Base-by-base conservation (phyloP, 176 grass and related monocot species). In the Lolium perenne region DNA sequence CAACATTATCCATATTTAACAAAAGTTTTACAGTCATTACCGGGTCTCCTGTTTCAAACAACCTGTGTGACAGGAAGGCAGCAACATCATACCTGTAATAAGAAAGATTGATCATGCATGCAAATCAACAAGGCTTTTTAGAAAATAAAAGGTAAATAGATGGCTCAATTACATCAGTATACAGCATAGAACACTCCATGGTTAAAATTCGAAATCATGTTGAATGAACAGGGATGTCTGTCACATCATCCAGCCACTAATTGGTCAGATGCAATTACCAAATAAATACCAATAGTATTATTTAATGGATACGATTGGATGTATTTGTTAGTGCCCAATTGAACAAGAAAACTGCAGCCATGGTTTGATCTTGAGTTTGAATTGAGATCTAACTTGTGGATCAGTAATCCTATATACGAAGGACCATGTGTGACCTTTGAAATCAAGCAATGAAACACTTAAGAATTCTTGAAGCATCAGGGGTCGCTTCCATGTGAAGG, bases 21-120 rank as follows among this genome's bases (percentile, higher is more conserved):
- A 60, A 77, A 50, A 84, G 50, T 2, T 32, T 0, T 50, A 40
- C 62, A 32, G 10, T 64, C 43, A 55, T 93, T 91, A 95, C 94
- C 89, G 94, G 94, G 26, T 95, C 94, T 59, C 82, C 84, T 8
- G 89, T 23, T 87, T 95, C 91, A 77, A 93, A 91, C 55, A 87
- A 72, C 76, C 94, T 89, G 63, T 95, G 90, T 12, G 91, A 87
- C 80, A 95, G 78, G 65, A 95, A 93, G 49, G 68, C 89, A 80
- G 91, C 89, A 85, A 95, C 94, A 89, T 95, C 94, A 65, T 95
- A 95, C 94, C 94, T 95, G 68, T 50, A 95, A 77, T 8, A 85
- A 32, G 68, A 76, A 80, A 81, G 51, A 10, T 47, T 46, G 11
- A 61, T 38, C 22, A 90, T 7, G 26, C 63, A 83, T 6, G n/a